These are phyloP conservation scores for Suzukiozyma palmioleophila DNA, from an alignment of 1,139 yeast genomes.

Conservation along the genomic window DNA sequence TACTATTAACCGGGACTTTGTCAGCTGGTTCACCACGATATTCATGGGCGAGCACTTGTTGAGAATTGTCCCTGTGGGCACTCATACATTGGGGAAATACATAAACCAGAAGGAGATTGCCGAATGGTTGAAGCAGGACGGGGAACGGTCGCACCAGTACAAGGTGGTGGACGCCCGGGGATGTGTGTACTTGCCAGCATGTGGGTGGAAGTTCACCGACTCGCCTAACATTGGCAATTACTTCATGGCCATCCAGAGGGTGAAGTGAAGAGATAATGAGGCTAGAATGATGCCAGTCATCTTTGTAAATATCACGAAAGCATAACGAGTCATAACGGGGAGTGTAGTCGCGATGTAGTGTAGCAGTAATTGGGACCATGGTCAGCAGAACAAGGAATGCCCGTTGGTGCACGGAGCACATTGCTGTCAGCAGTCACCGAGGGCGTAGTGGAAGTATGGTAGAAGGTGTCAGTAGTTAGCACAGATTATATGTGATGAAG, in stretches of 20 bases:
- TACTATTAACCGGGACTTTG: slow-evolving; percentile 83
- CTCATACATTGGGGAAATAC: slow-evolving; percentile 84
- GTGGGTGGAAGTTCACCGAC: slow-evolving; percentile 76
- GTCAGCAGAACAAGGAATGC: too few species aligned
- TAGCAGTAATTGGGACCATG: too few species aligned
- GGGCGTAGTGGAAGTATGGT: too few species aligned
- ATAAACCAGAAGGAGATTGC: slow-evolving; percentile 71
- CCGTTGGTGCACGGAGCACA: too few species aligned
- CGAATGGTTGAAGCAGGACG: slow-evolving; percentile 50
- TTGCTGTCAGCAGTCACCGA: too few species aligned
- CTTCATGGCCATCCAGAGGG: slow-evolving; percentile 71
- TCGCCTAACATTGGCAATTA: slow-evolving; percentile 72
- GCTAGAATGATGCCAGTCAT: neutral
- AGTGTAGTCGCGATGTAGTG: too few species aligned
- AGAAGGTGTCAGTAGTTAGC: too few species aligned
- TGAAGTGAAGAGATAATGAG: slow-evolving; percentile 9
- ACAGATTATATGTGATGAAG: too few species aligned
- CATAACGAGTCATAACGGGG: too few species aligned
- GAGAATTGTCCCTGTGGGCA: slow-evolving; percentile 82
- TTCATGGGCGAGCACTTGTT: slow-evolving; percentile 82
- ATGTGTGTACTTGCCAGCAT: slow-evolving; percentile 74
- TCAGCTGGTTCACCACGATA: slow-evolving; percentile 94
- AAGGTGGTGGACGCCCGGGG: slow-evolving; percentile 69
- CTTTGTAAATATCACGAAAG: too few species aligned
- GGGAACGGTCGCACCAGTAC: slow-evolving; percentile 37